Percentiles rank a stretch among this genome's conserved stretches.
These are phyloP conservation scores for Pseudocercospora fuligena DNA, from an alignment of 2,329 filamentous ascomycete genomes.

Conservation along the genomic window DNA sequence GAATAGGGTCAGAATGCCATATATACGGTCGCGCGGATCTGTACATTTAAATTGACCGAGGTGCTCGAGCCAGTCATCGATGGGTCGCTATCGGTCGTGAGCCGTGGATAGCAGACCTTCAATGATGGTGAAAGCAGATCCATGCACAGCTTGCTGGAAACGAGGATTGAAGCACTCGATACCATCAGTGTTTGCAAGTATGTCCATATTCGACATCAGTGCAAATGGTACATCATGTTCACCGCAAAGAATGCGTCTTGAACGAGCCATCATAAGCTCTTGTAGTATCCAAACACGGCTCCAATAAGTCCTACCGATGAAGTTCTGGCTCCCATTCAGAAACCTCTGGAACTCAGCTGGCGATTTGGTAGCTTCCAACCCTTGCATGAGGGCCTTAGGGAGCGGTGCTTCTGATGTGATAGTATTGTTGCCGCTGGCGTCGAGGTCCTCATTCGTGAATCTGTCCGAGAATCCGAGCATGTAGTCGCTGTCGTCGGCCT, in stretches of 20 bases:
- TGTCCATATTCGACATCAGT: neutral
- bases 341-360: neutral
- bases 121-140: no score
- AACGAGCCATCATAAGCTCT: neutral
- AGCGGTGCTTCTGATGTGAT: no score
- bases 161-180: no score
- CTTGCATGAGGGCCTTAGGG: no score
- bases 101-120: no score
- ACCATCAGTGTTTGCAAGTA: no score
- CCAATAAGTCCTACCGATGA: neutral
- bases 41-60: neutral
- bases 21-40: neutral
- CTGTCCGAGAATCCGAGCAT: neutral
- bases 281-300: neutral
- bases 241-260: neutral
- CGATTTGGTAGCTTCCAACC: no score
- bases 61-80: neutral
- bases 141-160: no score
- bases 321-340: neutral
- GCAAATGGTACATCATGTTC: neutral
- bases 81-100: no score
- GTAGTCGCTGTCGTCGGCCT: neutral
- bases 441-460: neutral
- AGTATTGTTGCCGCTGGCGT: neutral
- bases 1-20: neutral